Evolutionary conservation across 208 protist genomes (phyloP), one percentile per base, ranked within the genome.

Genomic region (Acanthamoeba quina): DNA sequence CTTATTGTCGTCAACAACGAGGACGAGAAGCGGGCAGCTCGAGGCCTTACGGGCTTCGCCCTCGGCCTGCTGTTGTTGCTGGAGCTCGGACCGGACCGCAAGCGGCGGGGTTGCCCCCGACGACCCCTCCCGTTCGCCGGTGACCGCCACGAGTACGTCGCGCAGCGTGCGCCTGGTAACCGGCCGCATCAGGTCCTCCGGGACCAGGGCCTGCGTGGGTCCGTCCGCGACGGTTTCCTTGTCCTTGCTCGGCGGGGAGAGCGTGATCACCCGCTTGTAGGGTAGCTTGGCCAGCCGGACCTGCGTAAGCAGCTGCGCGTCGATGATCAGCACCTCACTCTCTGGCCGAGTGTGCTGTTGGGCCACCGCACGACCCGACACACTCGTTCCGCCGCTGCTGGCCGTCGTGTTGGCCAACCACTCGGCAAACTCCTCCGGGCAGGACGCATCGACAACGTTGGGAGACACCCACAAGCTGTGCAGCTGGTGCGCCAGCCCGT

Each of bases 1-100:
- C 13, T 58, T 41, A 49, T 95, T 74, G 90, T 94, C 89, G 56
- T 95, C 94, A 0, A 95, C 94, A 4, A 95, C 94, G 19, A 95
- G 74, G 54, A 90, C 94, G 64, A 29, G 64, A 26, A 37, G 41
- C 15, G 58, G 58, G 24, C 21, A 21, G 21, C 24, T 64, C 6
- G 41, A 47, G 58, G 1, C 58, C 64, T 70, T 0, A 4, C 15
- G 24, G n/a, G n/a, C 29, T 19, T 37, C 29, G 24, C 34, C 64
- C 29, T 70, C n/a, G 9, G 37, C 64, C 29, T 70, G 64, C 34
- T 17, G 64, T 10, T 70, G n/a, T 7, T 37, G 64, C 9, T 19
- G 64, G 24, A 37, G 64, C 5, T 29, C 10, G 37, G 72, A 3
- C 44, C 52, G 52, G 68, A 21, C 44, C 7, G 34, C 37, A 24